phyloP scores from a whole-genome alignment of 306 rosid genomes.

The Aeschynomene evenia region DNA sequence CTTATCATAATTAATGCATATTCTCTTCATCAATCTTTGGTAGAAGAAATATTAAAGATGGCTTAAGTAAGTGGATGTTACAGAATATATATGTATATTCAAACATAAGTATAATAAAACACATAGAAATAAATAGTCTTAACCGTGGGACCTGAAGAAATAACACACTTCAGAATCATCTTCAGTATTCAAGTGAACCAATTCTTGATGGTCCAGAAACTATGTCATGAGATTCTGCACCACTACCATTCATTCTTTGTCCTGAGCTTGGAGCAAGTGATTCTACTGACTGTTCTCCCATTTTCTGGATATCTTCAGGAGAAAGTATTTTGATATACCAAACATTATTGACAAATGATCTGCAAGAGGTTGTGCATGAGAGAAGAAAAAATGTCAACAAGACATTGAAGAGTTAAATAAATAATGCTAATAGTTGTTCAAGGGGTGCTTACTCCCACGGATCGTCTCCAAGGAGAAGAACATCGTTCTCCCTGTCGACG shows the following conservation, averaged over 20 bases:
- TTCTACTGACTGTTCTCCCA: slow-evolving; percentile 68
- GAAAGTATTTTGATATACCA: slow-evolving; percentile 89
- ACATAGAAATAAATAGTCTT: slow-evolving; percentile 11
- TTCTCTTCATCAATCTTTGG: slow-evolving; percentile 21
- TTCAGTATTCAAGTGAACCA: slow-evolving; percentile 73
- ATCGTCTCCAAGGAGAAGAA: slow-evolving; percentile 95
- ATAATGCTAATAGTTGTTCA: no score
- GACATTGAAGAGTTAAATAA: not conserved
- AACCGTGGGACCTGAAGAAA: slow-evolving; percentile 24
- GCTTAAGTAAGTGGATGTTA: not conserved
- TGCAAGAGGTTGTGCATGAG: slow-evolving; percentile 32
- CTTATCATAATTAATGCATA: slow-evolving; percentile 26
- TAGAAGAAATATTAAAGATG: slow-evolving; percentile 24
- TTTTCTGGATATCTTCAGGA: slow-evolving; percentile 77
- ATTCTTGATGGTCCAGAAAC: slow-evolving; percentile 67
- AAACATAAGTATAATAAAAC: slow-evolving; percentile 14
- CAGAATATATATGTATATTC: slow-evolving; percentile 2
- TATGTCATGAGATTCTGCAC: slow-evolving; percentile 49
- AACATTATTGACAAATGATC: slow-evolving; percentile 81
- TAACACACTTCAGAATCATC: slow-evolving; percentile 7
- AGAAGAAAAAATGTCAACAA: not conserved
- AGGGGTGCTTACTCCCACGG: slow-evolving; percentile 98
- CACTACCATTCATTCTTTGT: slow-evolving; percentile 51
- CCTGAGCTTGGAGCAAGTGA: slow-evolving; percentile 51
- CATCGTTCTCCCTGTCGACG: slow-evolving; percentile 95